phyloP scores from a whole-genome alignment of 1,139 yeast species.

The Blastobotrys aristatus region DNA sequence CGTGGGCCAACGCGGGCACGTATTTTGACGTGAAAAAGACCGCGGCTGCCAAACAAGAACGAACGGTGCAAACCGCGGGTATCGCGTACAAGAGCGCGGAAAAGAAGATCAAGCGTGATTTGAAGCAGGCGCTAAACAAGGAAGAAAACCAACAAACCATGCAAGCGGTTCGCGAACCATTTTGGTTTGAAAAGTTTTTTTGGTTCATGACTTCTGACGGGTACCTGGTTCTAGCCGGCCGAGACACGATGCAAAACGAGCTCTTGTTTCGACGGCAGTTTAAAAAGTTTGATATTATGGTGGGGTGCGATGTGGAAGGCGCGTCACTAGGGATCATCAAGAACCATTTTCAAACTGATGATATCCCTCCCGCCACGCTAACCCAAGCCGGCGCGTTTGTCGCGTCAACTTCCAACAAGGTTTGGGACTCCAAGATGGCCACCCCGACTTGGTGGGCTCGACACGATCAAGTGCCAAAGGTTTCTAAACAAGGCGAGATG shows the following conservation, averaged over 20 bases:
- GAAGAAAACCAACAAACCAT: constrained; percentile 48
- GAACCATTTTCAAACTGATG: constrained; percentile 51
- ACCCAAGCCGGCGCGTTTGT: constrained; percentile 87
- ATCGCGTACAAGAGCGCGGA: constrained; percentile 84
- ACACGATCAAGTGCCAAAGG: constrained; percentile 62
- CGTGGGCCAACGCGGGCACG: constrained; percentile 85
- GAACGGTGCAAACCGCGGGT: constrained; percentile 73
- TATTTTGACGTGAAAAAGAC: constrained; percentile 75
- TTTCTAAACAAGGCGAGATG: constrained; percentile 58
- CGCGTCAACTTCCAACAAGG: constrained; percentile 66
- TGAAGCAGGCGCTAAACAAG: constrained; percentile 60
- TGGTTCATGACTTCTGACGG: constrained; percentile 94
- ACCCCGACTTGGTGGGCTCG: constrained; percentile 81
- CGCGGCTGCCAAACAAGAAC: constrained; percentile 73
- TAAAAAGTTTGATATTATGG: constrained; percentile 62
- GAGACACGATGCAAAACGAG: constrained; percentile 80
- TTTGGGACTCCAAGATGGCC: constrained; percentile 83
- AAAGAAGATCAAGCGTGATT: constrained; percentile 66
- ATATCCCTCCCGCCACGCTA: constrained; percentile 75
- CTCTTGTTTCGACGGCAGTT: constrained; percentile 76
- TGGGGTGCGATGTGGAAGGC: constrained; percentile 70
- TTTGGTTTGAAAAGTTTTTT: constrained; percentile 88
- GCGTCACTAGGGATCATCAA: constrained; percentile 73
- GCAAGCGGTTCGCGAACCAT: constrained; percentile 63
- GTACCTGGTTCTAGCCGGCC: constrained; percentile 79